Evolutionary conservation across 1,284 basidiomycete genomes (phyloP), one percentile per base, ranked within the genome.

Genomic region (Naganishia sp.): DNA sequence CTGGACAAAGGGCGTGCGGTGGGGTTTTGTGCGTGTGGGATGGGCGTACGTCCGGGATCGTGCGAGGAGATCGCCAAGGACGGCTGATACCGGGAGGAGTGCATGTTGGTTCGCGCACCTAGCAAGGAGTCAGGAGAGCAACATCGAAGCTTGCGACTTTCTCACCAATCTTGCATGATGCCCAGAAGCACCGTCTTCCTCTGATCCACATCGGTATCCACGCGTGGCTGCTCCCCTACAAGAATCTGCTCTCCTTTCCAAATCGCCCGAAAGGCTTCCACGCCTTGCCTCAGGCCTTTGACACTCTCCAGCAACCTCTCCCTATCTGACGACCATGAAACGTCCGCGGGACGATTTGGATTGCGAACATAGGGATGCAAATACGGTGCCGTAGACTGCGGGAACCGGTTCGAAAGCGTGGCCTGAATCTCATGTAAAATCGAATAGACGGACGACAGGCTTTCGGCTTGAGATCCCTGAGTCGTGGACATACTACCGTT

Each of bases 141-240:
- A 39, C 23, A 28, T 42, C 21, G 16, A n/a, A 21, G n/a, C 11
- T 4, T 11, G n/a, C 10, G 11, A 21, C 16, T 3, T 16, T 43
- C 57, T 23, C 36, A 63, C 61, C 61, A 63, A 44, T 63, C 61
- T 18, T 44, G 21, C 61, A 63, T 63, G 50, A 63, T 45, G 10
- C 61, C n/a, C 21, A 63, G n/a, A 28, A 63, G 46, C 13, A 63
- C 61, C 42, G 60, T 63, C 44, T 55, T 54, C n/a, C 28, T 45
- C 42, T 48, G 50, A 31, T 44, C 42, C 39, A 50, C 33, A 2
- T 50, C 57, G 16, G 25, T n/a, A 25, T 31, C 55, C 55, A 39
- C 23, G 13, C 28, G 28, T 28, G 36, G 7, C 36, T 9, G 13
- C 36, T 9, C 36, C 36, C 36, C 36, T 39, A 6, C 36, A 39